These are phyloP conservation scores for Rhodomyrtus psidioides DNA, from an alignment of 441 rosid species.

Conservation along the genomic window DNA sequence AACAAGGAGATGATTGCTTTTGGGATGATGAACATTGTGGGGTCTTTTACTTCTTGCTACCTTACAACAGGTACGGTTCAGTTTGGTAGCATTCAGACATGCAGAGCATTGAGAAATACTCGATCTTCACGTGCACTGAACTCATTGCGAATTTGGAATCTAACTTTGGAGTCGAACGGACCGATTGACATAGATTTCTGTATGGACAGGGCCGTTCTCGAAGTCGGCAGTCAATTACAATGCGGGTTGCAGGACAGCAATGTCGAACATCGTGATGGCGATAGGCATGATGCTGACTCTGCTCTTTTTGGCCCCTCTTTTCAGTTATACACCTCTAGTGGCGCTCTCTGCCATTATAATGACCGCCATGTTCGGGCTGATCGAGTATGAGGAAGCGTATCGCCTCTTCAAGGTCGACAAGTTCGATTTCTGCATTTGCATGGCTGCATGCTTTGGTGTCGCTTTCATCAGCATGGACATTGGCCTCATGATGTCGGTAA, in stretches of 20 bases:
- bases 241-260: conserved; percentile 58
- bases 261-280: conserved; percentile 79
- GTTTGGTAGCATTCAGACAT: neutral
- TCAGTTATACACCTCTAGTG: conserved; percentile 81
- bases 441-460: conserved; percentile 71
- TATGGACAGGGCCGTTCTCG: conserved; percentile 72
- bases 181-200: neutral
- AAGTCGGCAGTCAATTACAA: conserved; percentile 86
- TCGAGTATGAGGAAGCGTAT: conserved; percentile 47
- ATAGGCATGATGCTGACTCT: conserved; percentile 73
- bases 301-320: conserved; percentile 66
- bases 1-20: conserved; percentile 90
- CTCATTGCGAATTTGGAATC: neutral
- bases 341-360: conserved; percentile 80
- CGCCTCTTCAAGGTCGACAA: conserved; percentile 72
- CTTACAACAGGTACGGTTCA: conserved; percentile 53
- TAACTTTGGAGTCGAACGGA: neutral
- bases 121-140: neutral
- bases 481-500: conserved; percentile 71
- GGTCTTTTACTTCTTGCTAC: conserved; percentile 87
- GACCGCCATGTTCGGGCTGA: conserved; percentile 85
- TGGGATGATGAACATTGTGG: conserved; percentile 79
- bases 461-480: conserved; percentile 74
- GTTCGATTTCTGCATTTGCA: conserved; percentile 70
- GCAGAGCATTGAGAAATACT: neutral